Percentiles rank a stretch among this genome's conserved stretches.
phyloP scores from a whole-genome alignment of 148 eudicot species.

The Silene uniflora region DNA sequence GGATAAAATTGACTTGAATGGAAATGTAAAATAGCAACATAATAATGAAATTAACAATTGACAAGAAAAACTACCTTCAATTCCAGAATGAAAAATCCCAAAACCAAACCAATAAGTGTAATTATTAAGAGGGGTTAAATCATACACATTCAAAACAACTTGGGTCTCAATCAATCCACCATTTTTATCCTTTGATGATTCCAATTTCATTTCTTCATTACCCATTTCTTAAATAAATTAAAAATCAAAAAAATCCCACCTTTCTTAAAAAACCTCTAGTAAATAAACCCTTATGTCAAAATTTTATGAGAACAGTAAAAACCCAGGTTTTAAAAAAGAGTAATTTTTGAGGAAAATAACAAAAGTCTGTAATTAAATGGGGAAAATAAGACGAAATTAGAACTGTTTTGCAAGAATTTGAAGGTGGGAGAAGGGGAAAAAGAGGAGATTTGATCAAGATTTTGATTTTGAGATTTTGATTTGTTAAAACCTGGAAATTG shows the following conservation, averaged over 20 bases:
- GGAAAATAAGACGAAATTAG: neutral
- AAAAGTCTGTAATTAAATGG: no score
- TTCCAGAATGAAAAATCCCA: conserved; percentile 84
- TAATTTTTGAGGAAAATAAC: no score
- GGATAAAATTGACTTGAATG: neutral
- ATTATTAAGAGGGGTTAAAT: conserved; percentile 63
- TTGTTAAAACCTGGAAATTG: neutral
- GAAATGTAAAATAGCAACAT: neutral
- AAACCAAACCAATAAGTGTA: conserved; percentile 75
- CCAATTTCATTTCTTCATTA: conserved; percentile 27
- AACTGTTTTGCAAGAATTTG: neutral
- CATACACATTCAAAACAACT: conserved; percentile 66
- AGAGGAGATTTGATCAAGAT: neutral
- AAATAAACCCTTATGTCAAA: neutral
- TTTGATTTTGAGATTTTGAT: no score
- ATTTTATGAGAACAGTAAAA: neutral
- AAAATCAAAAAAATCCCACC: neutral
- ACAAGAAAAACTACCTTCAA: conserved; percentile 49
- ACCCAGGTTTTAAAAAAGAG: no score
- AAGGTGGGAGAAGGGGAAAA: neutral
- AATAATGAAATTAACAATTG: neutral
- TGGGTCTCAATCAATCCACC: conserved; percentile 37
- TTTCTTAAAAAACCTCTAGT: neutral
- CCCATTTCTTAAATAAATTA: neutral
- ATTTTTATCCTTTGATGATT: conserved; percentile 21